Evolutionary conservation across 179 eudicot genomes (phyloP), one percentile per base, ranked within the genome.

Genomic region (Beta lomatogona): DNA sequence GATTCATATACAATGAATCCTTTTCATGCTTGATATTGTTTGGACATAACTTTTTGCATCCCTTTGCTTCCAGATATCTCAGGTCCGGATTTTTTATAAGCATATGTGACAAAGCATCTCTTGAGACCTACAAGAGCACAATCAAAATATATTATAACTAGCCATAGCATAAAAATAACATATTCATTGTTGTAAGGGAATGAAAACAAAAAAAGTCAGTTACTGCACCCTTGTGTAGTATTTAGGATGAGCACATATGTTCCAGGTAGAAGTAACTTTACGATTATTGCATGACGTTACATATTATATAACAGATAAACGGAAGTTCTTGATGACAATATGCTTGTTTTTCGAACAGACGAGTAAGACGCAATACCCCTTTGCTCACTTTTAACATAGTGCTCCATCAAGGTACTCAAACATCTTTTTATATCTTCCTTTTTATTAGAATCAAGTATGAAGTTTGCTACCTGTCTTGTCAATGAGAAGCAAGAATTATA

Each of bases 81-180:
- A 95, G 85, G 78, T 84, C 86, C 71, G 91, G 89, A 85, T 91
- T 95, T 61, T 84, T 84, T 22, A 77, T 36, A 72, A 90, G 71
- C 21, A 89, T 79, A 78, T 88, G 87, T 72, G 83, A 82, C 81
- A 95, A 83, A 84, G 94, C 89, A 75, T 85, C 88, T 79, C 77
- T 80, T 77, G 98, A 91, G 61, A 93, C 88, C 99, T 95, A 90
- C 77, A 88, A 80, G 52, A 61, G 74, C 41, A 76, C 19, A 52
- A 81, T 55, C 25, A 74, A 14, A 82, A 67, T 50, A 61, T 45
- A 44, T 53, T 16, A 81, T 31, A 64, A 65, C 60, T 54, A 46
- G 18, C 53, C 18, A 44, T 10, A 53, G 21, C 72, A 73, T 57
- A 65, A 44, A 5, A 25, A 45, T 52, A 59, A 22, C 52, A 36